Base-by-base conservation (phyloP, 2,329 filamentous ascomycete species). In the Claviceps sp. region DNA sequence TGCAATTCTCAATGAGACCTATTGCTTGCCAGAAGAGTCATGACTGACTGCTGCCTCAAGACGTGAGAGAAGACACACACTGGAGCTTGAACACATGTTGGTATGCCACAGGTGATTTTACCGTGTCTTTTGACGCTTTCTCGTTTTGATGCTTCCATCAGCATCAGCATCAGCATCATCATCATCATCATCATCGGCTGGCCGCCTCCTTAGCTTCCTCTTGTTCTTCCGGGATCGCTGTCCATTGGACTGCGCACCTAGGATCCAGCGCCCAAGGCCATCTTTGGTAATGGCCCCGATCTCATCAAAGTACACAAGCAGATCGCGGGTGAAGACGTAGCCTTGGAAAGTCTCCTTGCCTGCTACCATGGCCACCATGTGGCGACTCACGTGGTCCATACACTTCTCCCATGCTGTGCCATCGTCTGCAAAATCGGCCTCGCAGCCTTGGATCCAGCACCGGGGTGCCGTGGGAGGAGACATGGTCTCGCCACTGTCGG, bases 371-470 rank as follows among this genome's bases (percentile, higher is more conserved):
- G 17, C 42, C 46, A 93, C 88, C 45, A 91, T 74, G 64, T 96
- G 90, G 53, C 79, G 76, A 0, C 86, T 88, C 2, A 95, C 79
- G 67, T 96, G 90, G 65, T 96, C 90, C 81, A 95, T 88, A 23
- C 86, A 76, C 52, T 83, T 76, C 53, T 93, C 85, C 89, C 89
- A 95, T 11, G 80, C 80, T 5, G 71, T 75, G 0, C 63, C 54
- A 0, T 85, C 86, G 5, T 71, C n/a, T 4, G 22, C 64, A 61
- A 94, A 95, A 1, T 64, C 63, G 11, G 53, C 49, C 1, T 56
- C 60, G 64, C 90, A 96, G 55, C 77, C 78, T 0, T 62, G 59
- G 2, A 79, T 79, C 0, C 83, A 76, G 60, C 88, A 89, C 2
- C 56, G 54, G 64, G 83, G 83, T 40, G 71, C 66, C 0, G 62